These are phyloP conservation scores for Pouteria glomerata DNA, from an alignment of 148 eudicot species.

Conservation along the genomic window DNA sequence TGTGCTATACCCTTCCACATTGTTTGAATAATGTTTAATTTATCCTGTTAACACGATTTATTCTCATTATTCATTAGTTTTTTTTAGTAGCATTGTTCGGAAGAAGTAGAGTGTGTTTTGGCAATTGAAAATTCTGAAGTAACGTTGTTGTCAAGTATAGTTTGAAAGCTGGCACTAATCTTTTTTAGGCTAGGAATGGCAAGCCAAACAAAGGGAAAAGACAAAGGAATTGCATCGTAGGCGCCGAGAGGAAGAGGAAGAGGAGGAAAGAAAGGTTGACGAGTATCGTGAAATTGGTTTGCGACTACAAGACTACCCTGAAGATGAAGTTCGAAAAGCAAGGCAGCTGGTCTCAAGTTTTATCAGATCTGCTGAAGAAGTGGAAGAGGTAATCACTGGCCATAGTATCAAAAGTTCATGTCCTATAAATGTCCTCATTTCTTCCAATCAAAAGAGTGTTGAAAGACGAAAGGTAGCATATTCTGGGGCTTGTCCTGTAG, in stretches of 20 bases:
- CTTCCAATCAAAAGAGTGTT: not conserved
- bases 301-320: slow-evolving; percentile 64
- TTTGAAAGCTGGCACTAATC: slow-evolving; percentile 18
- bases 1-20: not conserved
- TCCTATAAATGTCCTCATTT: not conserved
- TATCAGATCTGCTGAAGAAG: slow-evolving; percentile 88
- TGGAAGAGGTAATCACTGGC: slow-evolving; percentile 68
- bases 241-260: slow-evolving; percentile 84
- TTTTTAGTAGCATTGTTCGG: not conserved
- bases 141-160: not conserved
- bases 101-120: not conserved
- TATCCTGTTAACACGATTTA: not conserved
- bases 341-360: slow-evolving; percentile 77
- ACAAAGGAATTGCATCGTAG: slow-evolving; percentile 61
- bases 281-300: slow-evolving; percentile 85
- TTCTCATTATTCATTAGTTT: not conserved
- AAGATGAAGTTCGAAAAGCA: slow-evolving; percentile 73
- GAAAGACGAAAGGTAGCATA: not conserved
- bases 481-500: not conserved
- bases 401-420: not conserved
- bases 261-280: slow-evolving; percentile 74
- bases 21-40: not conserved
- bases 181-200: slow-evolving; percentile 69
- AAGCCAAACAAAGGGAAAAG: slow-evolving; percentile 76
- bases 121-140: not conserved